Evolutionary conservation across 2,329 filamentous ascomycete genomes (phyloP), one percentile per base, ranked within the genome.

Genomic region (Trichoderma brevicompactum): DNA sequence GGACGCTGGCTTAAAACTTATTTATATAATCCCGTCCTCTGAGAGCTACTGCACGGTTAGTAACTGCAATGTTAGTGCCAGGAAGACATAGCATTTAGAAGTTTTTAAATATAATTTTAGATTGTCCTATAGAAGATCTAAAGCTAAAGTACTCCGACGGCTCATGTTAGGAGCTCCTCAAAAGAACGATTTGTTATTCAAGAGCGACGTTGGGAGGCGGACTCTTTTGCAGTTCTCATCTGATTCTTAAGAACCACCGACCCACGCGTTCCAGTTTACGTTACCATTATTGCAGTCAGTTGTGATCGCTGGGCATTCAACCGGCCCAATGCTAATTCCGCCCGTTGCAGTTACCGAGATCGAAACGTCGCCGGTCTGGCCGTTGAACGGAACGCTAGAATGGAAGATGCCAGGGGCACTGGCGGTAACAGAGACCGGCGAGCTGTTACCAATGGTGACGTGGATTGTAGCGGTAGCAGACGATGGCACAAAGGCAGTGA

Each of bases 401-500:
- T 75, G 72, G 50, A 76, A 77, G 19, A 77, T 68, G 0, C 75
- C 75, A 15, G 71, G 58, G 0, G 67, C 71, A 48, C n/a, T 10
- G 44, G 44, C 44, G 44, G 44, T 48, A 48, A 48, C 44, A 17
- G 44, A 12, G 44, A 48, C 44, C 7, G 44, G 44, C 19, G 44
- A 17, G 44, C 23, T 48, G 1, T 71, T 71, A 32, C 71, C 74
- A n/a, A 77, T 72, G 34, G 66, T 73, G 7, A 76, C 73, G 1
- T 56, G 66, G 6, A 74, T 69, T 0, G 70, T 68, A 0, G 74
- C 74, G 6, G 65, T 58, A 1, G 68, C 67, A 2, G 68, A 68
- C 44, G 44, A 48, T 5, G 19, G 44, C 5, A 77, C 67, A 2
- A 77, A 65, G 2, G 75, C 75, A 5, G 73, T 73, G 56, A 64